These are phyloP conservation scores for Penicillium macrosclerotiorum DNA, from an alignment of 495 filamentous ascomycete genomes.

Conservation along the genomic window DNA sequence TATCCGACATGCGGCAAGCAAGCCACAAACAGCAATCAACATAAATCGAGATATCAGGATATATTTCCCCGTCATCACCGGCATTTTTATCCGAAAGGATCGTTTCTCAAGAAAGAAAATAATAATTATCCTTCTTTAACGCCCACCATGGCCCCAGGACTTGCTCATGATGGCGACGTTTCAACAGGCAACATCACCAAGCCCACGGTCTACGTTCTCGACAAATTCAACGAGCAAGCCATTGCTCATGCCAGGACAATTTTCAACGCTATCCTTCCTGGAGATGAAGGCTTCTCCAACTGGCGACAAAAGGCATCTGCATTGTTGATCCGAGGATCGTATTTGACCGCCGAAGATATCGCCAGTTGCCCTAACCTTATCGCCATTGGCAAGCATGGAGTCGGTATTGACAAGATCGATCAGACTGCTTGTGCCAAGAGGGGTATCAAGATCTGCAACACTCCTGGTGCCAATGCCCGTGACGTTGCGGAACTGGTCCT, in stretches of 20 bases:
- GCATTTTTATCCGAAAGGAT: no score
- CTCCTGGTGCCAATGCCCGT: slow-evolving; percentile 43
- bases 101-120: no score
- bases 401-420: slow-evolving; percentile 54
- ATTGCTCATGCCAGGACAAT: slow-evolving; percentile 21
- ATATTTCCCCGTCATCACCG: no score
- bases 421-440: slow-evolving; percentile 44
- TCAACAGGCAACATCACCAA: slow-evolving; percentile 8
- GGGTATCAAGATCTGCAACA: slow-evolving; percentile 48
- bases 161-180: slow-evolving; percentile 7
- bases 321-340: slow-evolving; percentile 22
- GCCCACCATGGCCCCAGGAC: slow-evolving; percentile 8
- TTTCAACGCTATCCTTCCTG: slow-evolving; percentile 23
- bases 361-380: slow-evolving; percentile 25
- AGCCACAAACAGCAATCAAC: no score
- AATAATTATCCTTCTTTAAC: slow-evolving; percentile 1
- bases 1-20: neutral
- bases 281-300: slow-evolving; percentile 17
- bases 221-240: slow-evolving; percentile 21
- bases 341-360: slow-evolving; percentile 27
- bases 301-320: slow-evolving; percentile 25
- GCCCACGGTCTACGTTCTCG: slow-evolving; percentile 29
- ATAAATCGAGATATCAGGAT: no score
- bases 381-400: slow-evolving; percentile 41
- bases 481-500: slow-evolving; percentile 37